Percentiles rank a stretch among this genome's conserved stretches.
These are phyloP conservation scores for thale cress (Arabidopsis thaliana) DNA, from an alignment of 345 rosid genomes.

Conservation along the genomic window TAIR10.1 NC_003074.8:21987501-21988000, in stretches of 20 bases:
- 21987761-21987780: slow-evolving; percentile 37
- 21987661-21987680: slow-evolving; percentile 86
- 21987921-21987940: slow-evolving; percentile 81
- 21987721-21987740: background rate
- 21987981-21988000: slow-evolving; percentile 81
- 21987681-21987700: slow-evolving; percentile 92
- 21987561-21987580: slow-evolving; percentile 94
- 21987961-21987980: slow-evolving; percentile 71
- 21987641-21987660: slow-evolving; percentile 91
- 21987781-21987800: slow-evolving; percentile 91
- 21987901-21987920: slow-evolving; percentile 87
- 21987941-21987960: slow-evolving; percentile 77
- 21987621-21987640: slow-evolving; percentile 92
- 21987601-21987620: slow-evolving; percentile 94
- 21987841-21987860: slow-evolving; percentile 80
- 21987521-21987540: slow-evolving; percentile 27
- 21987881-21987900: slow-evolving; percentile 92
- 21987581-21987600: slow-evolving; percentile 96
- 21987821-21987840: slow-evolving; percentile 85
- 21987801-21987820: slow-evolving; percentile 95
- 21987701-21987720: slow-evolving; percentile 17
- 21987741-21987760: background rate
- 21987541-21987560: slow-evolving; percentile 98
- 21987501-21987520: slow-evolving; percentile 20
- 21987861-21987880: slow-evolving; percentile 81